Evolutionary conservation across 345 rosid species (phyloP).

Genomic region (Ailanthus altissimus): DNA sequence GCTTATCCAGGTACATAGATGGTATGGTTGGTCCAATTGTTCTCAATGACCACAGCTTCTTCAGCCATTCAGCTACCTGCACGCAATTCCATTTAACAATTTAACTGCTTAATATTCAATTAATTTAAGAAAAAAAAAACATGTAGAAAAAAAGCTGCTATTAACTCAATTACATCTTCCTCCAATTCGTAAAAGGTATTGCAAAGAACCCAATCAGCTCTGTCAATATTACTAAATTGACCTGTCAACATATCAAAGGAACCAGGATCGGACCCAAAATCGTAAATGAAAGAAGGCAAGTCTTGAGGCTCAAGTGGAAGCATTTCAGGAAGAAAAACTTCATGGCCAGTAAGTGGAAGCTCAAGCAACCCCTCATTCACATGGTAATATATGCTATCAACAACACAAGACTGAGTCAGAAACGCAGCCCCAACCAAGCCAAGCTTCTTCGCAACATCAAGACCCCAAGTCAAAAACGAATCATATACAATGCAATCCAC

Average conservation of each 20-base stretch:
- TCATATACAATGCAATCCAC: constrained; percentile 31
- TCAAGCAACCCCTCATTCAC: constrained; percentile 20
- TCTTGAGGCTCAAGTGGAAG: too few relatives aligned
- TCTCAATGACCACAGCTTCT: constrained; percentile 1
- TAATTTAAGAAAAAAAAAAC: too few relatives aligned
- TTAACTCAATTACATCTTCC: constrained; percentile 23
- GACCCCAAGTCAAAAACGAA: constrained; percentile 35
- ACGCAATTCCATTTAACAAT: too few relatives aligned
- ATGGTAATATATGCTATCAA: constrained; percentile 26
- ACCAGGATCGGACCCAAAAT: constrained; percentile 30
- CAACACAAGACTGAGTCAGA: constrained; percentile 12
- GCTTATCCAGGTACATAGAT: too few relatives aligned
- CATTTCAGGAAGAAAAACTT: too few relatives aligned
- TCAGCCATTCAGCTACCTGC: too few relatives aligned
- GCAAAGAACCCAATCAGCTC: background rate
- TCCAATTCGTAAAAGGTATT: constrained; percentile 33
- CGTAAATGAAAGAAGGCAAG: constrained; percentile 18
- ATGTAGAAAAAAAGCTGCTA: too few relatives aligned
- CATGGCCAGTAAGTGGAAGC: constrained; percentile 22
- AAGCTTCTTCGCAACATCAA: constrained; percentile 35
- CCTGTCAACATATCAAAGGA: background rate
- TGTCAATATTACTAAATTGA: constrained; percentile 31
- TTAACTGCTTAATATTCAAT: too few relatives aligned
- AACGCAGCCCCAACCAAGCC: constrained; percentile 10
- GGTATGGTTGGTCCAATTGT: constrained; percentile 21